These are phyloP conservation scores for Climacium dendroides DNA, from an alignment of 225 moss, liverwort and hornwort genomes.

Conservation along the genomic window DNA sequence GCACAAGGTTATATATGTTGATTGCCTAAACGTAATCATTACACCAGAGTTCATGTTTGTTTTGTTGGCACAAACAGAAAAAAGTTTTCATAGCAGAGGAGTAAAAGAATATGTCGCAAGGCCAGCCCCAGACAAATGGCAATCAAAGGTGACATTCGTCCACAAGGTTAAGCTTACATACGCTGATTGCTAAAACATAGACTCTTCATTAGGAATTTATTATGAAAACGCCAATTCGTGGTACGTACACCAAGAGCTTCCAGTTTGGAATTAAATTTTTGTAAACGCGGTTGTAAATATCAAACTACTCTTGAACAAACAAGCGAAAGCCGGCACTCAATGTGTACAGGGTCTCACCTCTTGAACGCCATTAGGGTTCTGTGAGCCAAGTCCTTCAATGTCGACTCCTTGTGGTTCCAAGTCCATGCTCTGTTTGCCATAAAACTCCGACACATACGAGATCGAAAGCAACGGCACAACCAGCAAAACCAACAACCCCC, in stretches of 20 bases:
- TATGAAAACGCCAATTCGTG: not conserved
- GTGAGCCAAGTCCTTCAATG: not conserved
- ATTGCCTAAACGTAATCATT: not conserved
- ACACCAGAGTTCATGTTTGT: not conserved
- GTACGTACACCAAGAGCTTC: not conserved
- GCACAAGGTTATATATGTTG: not conserved
- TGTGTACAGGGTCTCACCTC: not conserved
- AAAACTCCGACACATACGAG: slow-evolving; percentile 7
- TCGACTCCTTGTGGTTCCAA: not conserved
- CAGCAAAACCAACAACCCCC: slow-evolving; percentile 15
- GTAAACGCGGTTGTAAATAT: not conserved
- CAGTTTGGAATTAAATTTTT: not conserved
- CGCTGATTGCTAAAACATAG: not conserved
- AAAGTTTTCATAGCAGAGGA: not conserved
- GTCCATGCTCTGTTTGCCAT: slow-evolving; percentile 2
- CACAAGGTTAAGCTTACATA: too few species aligned
- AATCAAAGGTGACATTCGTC: too few species aligned
- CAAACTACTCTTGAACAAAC: not conserved
- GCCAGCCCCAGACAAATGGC: too few species aligned
- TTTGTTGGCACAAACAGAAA: not conserved
- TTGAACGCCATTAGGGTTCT: not conserved
- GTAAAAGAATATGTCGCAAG: not conserved
- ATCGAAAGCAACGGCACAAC: not conserved
- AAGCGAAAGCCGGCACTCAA: not conserved
- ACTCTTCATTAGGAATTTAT: not conserved